Evolutionary conservation across 2,329 filamentous ascomycete species (phyloP), one percentile per base, ranked within the genome.

Genomic region (Penicillium sp.): DNA sequence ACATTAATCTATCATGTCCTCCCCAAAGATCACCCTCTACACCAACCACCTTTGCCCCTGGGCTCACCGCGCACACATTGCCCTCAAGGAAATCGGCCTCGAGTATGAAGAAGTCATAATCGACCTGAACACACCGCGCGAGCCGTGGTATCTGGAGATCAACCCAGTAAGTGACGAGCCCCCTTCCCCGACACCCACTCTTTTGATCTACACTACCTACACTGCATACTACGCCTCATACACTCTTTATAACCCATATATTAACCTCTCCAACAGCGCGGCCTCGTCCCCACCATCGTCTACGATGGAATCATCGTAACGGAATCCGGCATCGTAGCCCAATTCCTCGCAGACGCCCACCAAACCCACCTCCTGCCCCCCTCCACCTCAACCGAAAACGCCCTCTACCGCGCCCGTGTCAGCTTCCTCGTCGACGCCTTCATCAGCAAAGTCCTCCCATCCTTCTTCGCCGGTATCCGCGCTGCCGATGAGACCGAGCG

Each of bases 31-130:
- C 71, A 86, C 78, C 33, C 78, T 90, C 41, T 91, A 91, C 76
- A 91, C 88, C 48, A 88, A 86, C 77, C 86, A 85, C 64, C 50
- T 64, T 49, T 92, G 88, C 71, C 88, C 88, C 23, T 91, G 83
- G 72, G 89, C 89, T 16, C 90, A 93, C 69, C 87, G 91, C 36
- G 88, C 85, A 1, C 87, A 92, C 65, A 90, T 91, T 58, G 82
- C 82, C 6, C 81, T 92, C 27, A 80, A 82, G 31, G 89, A 91
- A 68, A 81, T 89, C 13, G 80, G 80, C 11, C 69, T 92, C 31
- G 78, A 83, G 0, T 90, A 84, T 66, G 85, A 90, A 56, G 86
- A 91, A 63, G 85, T 89, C 59, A 84, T 85, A 56, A 89, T 95
- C 65, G 88, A 93, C 70, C 80, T 94, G 46, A 73, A 76, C 64